Evolutionary conservation across 768 basidiomycete species (phyloP).

Genomic region (Ramaria sp.): DNA sequence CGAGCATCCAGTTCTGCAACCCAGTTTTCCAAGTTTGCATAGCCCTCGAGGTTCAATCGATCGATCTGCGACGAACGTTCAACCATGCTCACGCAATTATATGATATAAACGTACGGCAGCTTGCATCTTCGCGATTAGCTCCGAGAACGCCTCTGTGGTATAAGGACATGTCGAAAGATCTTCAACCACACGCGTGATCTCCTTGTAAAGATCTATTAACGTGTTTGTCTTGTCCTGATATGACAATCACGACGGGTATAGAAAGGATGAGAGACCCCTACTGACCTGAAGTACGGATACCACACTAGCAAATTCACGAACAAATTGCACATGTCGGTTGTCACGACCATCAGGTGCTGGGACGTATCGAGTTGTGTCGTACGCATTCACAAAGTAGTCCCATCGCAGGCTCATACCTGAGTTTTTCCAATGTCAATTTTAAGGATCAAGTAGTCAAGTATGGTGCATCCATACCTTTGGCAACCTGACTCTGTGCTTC

Average conservation of each 20-base stretch:
- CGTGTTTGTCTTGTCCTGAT: slow-evolving; percentile 85
- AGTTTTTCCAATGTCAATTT: background rate
- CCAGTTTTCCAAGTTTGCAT: slow-evolving; percentile 89
- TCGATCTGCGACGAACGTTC: slow-evolving; percentile 53
- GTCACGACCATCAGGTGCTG: slow-evolving; percentile 66
- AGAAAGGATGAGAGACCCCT: background rate
- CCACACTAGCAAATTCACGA: slow-evolving; percentile 86
- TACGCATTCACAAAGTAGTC: slow-evolving; percentile 95
- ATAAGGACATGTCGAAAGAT: slow-evolving; percentile 80
- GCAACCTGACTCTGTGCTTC: slow-evolving; percentile 89
- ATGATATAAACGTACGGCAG: slow-evolving; percentile 44
- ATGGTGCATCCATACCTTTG: too few species aligned
- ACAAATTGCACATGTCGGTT: slow-evolving; percentile 91
- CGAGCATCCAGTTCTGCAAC: slow-evolving; percentile 70
- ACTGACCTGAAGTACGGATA: slow-evolving; percentile 77
- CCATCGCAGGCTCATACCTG: slow-evolving; percentile 95
- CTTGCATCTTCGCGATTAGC: slow-evolving; percentile 69
- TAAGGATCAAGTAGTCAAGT: slow-evolving; percentile 16
- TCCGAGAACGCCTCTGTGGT: slow-evolving; percentile 73
- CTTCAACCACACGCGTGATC: slow-evolving; percentile 74
- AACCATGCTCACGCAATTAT: background rate
- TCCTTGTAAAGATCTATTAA: slow-evolving; percentile 88
- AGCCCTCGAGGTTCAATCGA: slow-evolving; percentile 90
- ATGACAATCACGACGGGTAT: slow-evolving; percentile 1
- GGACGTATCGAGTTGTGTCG: slow-evolving; percentile 67